Conservation (phyloP, 2,329 filamentous ascomycete genomes). For the Chaetomium strumarium region DNA sequence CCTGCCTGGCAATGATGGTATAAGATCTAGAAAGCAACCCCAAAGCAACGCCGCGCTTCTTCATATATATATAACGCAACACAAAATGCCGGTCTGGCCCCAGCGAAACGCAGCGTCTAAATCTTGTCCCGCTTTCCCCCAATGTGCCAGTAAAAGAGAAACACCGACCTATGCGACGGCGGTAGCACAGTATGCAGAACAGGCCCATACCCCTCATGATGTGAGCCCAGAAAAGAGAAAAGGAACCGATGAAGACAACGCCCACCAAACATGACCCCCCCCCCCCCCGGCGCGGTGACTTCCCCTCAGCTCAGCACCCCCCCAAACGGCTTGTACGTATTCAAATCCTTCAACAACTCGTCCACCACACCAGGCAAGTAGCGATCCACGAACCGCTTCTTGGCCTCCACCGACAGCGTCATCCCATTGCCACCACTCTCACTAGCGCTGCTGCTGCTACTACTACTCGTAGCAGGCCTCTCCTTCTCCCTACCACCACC, state of each 20-base stretch:
- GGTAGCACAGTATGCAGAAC: neutral
- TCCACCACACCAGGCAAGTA: conserved; percentile 26
- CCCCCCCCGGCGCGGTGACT: neutral
- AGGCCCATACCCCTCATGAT: neutral
- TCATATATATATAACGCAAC: neutral
- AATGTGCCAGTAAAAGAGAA: conserved; percentile 1
- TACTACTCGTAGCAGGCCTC: neutral
- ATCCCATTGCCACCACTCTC: conserved; percentile 22
- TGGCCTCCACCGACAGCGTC: conserved; percentile 23
- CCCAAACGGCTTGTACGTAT: conserved; percentile 57
- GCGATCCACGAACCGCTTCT: conserved; percentile 24
- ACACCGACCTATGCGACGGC: conserved; percentile 4
- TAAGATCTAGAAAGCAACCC: conserved; percentile 6
- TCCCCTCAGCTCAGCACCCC: conserved; percentile 44
- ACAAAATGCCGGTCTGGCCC: neutral
- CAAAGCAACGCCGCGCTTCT: conserved; percentile 8
- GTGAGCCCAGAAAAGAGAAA: neutral
- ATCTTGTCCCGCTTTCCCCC: neutral
- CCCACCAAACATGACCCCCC: neutral
- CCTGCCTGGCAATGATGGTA: neutral
- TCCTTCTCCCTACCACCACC: conserved; percentile 20
- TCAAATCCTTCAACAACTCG: conserved; percentile 50
- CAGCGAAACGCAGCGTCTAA: neutral
- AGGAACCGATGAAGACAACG: neutral
- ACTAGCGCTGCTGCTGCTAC: neutral